Conservation (phyloP, 2,329 filamentous ascomycete genomes). For the Colletotrichum tabaci region DNA sequence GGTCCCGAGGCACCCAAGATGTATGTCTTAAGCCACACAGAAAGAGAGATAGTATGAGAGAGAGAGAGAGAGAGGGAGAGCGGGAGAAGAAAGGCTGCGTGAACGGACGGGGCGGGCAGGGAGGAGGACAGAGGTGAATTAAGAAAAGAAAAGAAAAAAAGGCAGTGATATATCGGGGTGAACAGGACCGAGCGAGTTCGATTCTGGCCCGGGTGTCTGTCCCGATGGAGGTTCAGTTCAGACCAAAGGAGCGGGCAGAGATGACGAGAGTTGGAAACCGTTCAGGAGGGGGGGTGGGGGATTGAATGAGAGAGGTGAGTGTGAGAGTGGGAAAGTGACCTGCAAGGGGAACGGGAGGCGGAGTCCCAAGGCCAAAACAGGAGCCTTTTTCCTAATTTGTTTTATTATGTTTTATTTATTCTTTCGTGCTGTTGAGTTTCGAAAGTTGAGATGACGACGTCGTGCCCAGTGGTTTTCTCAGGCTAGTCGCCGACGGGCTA, state of each 20-base stretch:
- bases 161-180: slow-evolving; percentile 33
- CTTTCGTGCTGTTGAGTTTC: slow-evolving; percentile 29
- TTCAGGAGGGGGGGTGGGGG: not conserved
- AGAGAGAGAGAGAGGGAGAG: not conserved
- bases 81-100: not conserved
- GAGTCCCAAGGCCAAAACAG: slow-evolving; percentile 3
- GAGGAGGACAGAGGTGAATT: not conserved
- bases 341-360: not conserved
- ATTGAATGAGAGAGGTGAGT: no score
- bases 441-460: slow-evolving; percentile 35
- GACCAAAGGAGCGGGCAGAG: slow-evolving; percentile 7
- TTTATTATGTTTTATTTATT: no score
- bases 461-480: slow-evolving; percentile 1
- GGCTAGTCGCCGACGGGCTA: slow-evolving; percentile 19
- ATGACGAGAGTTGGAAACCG: not conserved
- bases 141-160: slow-evolving; percentile 24
- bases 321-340: no score
- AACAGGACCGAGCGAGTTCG: slow-evolving; percentile 15
- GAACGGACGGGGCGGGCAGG: not conserved
- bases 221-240: slow-evolving; percentile 28
- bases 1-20: slow-evolving; percentile 22
- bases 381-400: not conserved
- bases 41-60: not conserved
- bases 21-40: slow-evolving; percentile 26
- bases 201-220: slow-evolving; percentile 18